These are phyloP conservation scores for Hypoxylon intermedium DNA, from an alignment of 495 filamentous ascomycete species.

Conservation along the genomic window DNA sequence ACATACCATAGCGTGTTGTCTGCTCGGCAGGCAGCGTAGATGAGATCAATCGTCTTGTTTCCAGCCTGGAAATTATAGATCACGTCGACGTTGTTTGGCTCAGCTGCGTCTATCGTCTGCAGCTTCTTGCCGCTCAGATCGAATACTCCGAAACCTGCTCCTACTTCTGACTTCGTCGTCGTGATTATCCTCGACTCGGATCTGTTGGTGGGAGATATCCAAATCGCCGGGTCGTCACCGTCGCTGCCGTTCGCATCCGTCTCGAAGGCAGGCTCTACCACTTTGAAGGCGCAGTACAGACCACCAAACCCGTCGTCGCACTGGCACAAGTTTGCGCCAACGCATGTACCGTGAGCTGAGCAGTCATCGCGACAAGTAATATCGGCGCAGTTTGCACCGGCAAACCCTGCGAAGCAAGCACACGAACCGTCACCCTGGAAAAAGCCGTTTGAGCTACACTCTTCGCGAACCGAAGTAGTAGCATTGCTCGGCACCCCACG, in stretches of 20 bases:
- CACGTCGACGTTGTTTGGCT: constrained; percentile 50
- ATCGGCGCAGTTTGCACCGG: constrained; percentile 20
- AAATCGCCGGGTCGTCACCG: constrained; percentile 48
- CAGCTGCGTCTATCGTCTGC: constrained; percentile 35
- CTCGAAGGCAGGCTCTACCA: constrained; percentile 39
- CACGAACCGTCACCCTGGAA: constrained; percentile 24
- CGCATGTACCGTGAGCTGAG: constrained; percentile 40
- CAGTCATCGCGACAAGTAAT: constrained; percentile 43
- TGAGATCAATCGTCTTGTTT: constrained; percentile 38
- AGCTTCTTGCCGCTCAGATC: constrained; percentile 44
- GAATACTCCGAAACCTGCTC: constrained; percentile 44
- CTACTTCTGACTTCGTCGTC: constrained; percentile 42
- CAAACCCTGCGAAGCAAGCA: constrained; percentile 42
- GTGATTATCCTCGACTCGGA: constrained; percentile 44
- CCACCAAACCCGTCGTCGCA: constrained; percentile 44
- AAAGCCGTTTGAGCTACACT: constrained; percentile 39
- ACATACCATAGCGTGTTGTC: constrained; percentile 47
- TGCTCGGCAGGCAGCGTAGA: constrained; percentile 43
- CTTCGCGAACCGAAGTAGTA: constrained; percentile 11
- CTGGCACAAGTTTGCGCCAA: constrained; percentile 40
- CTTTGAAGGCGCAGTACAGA: constrained; percentile 44
- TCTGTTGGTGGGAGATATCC: constrained; percentile 42
- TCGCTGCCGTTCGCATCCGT: constrained; percentile 45
- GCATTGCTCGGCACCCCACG: constrained; percentile 13
- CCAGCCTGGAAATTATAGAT: constrained; percentile 45